Percentiles rank a stretch among this genome's conserved stretches.
These are phyloP conservation scores for Aspergillus bombycis DNA, from an alignment of 2,329 filamentous ascomycete genomes.

Conservation along the genomic window DNA sequence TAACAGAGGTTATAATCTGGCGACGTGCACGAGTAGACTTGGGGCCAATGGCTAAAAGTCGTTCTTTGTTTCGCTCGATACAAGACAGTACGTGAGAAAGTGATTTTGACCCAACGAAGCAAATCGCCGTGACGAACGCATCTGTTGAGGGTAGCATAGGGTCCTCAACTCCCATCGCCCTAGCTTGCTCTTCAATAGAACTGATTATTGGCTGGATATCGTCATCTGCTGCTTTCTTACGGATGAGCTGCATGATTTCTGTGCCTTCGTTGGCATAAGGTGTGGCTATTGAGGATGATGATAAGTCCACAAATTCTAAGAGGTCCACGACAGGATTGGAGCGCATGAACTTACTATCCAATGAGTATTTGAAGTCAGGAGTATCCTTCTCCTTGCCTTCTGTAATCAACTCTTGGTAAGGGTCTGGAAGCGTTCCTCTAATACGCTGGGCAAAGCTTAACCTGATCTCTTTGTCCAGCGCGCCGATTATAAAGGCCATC, in stretches of 20 bases:
- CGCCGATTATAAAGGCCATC: constrained; percentile 90
- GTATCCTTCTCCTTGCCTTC: constrained; percentile 91
- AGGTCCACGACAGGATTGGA: background rate
- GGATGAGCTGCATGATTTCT: constrained; percentile 76
- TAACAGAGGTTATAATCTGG: constrained; percentile 88
- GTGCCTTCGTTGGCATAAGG: constrained; percentile 85
- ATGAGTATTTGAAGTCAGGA: constrained; percentile 90
- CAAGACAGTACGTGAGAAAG: constrained; percentile 93
- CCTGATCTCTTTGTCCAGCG: constrained; percentile 94
- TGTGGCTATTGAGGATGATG: constrained; percentile 55
- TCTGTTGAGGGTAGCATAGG: constrained; percentile 86
- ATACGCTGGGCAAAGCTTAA: constrained; percentile 96
- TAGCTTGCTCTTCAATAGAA: constrained; percentile 77
- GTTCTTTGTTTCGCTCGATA: constrained; percentile 91
- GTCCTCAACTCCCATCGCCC: constrained; percentile 68
- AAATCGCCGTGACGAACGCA: constrained; percentile 90
- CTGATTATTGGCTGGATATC: constrained; percentile 83
- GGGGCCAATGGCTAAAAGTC: constrained; percentile 76
- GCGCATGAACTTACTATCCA: constrained; percentile 62
- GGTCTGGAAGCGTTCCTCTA: constrained; percentile 84
- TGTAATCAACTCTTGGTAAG: constrained; percentile 79
- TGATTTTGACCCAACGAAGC: constrained; percentile 91
- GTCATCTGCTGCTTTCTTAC: constrained; percentile 81
- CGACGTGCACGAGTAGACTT: constrained; percentile 74
- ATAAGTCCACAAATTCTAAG: background rate